These are phyloP conservation scores for Chlorella sp. DNA, from an alignment of 139 green algal species.

Conservation along the genomic window DNA sequence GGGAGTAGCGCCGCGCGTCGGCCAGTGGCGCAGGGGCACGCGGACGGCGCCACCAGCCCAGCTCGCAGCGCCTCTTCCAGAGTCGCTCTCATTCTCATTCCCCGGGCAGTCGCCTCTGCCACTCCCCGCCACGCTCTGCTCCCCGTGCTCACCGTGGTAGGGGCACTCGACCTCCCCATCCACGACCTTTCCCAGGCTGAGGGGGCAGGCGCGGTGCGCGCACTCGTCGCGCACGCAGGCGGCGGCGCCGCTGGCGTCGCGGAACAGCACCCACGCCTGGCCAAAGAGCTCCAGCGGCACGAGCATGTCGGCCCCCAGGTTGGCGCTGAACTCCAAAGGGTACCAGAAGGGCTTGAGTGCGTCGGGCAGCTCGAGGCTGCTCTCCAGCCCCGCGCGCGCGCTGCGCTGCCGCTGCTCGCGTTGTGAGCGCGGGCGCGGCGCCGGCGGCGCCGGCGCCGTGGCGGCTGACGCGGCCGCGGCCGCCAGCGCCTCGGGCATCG, in stretches of 20 bases:
- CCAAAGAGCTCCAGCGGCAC: slow-evolving; percentile 90
- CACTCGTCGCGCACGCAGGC: slow-evolving; percentile 79
- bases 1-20: no score
- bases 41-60: no score
- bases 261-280: slow-evolving; percentile 94
- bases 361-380: slow-evolving; percentile 27
- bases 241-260: slow-evolving; percentile 44
- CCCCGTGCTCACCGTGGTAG: slow-evolving; percentile 75
- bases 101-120: no score
- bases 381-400: slow-evolving; percentile 21
- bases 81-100: no score
- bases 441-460: neutral
- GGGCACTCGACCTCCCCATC: slow-evolving; percentile 76
- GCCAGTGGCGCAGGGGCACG: no score
- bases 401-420: neutral
- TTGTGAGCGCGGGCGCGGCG: neutral
- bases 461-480: neutral
- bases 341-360: slow-evolving; percentile 49
- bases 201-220: slow-evolving; percentile 93
- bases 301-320: slow-evolving; percentile 26
- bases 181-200: slow-evolving; percentile 83
- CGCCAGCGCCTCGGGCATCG: neutral
- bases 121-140: no score
- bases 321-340: slow-evolving; percentile 35
- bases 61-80: no score